phyloP scores from a whole-genome alignment of 257 asterid genomes.

The Solanum clarkiae region DNA sequence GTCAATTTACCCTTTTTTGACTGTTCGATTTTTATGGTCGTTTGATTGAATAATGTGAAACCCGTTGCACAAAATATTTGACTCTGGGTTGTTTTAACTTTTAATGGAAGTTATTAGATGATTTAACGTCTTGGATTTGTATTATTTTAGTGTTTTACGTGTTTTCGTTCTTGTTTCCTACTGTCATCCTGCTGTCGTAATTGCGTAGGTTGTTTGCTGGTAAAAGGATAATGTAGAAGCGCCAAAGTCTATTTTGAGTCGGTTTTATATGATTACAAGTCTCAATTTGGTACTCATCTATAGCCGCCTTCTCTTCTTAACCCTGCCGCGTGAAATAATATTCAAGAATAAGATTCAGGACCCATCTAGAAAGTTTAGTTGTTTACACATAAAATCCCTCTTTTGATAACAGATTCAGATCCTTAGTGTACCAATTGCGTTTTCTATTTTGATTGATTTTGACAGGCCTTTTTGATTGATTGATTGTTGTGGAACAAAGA shows the following conservation, averaged over 20 bases:
- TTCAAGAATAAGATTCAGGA: not conserved
- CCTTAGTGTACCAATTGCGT: not conserved
- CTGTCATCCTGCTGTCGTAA: not conserved
- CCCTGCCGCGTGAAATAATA: not conserved
- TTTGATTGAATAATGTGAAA: not conserved
- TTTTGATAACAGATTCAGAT: not conserved
- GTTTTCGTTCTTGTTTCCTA: not conserved
- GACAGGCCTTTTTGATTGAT: slow-evolving; percentile 14
- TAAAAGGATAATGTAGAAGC: not conserved
- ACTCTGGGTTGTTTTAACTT: not conserved
- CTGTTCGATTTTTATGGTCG: not conserved
- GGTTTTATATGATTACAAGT: not conserved
- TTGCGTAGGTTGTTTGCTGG: not conserved
- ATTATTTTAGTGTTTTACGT: not conserved
- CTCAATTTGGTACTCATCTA: not conserved
- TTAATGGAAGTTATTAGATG: not conserved
- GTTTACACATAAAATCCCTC: not conserved
- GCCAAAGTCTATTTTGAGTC: not conserved
- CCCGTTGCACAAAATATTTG: not conserved
- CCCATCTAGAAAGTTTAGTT: not conserved
- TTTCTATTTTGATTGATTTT: slow-evolving; percentile 10
- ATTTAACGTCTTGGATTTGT: slow-evolving; percentile 7
- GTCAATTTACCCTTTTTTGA: not conserved
- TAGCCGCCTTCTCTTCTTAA: not conserved
- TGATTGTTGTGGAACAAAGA: not conserved